Conservation (phyloP, 2,329 filamentous ascomycete species). For the Anthostomella pinea region DNA sequence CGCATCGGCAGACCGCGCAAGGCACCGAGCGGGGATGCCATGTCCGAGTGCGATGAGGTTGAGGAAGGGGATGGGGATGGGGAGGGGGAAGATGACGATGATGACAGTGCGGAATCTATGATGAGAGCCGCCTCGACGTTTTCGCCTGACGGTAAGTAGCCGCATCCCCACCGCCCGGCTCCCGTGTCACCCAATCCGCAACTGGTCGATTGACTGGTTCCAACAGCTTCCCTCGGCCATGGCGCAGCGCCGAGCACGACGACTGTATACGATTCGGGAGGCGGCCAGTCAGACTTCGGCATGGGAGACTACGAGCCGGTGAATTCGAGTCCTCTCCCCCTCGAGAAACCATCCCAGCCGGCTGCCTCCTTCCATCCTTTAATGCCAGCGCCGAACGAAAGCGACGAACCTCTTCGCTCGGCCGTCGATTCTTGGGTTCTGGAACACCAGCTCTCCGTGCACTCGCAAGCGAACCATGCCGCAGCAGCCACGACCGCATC, state of each 20-base stretch:
- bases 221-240: not conserved
- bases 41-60: not conserved
- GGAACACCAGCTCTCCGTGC: not conserved
- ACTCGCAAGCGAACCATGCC: not conserved
- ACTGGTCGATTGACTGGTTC: too few species aligned
- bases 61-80: too few species aligned
- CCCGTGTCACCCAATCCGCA: too few species aligned
- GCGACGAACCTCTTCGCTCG: not conserved
- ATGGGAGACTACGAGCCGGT: too few species aligned
- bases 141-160: too few species aligned
- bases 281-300: too few species aligned
- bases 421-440: not conserved
- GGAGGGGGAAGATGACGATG: not conserved
- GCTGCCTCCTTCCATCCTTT: not conserved
- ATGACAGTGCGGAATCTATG: not conserved
- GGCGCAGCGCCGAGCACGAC: not conserved
- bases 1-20: slow-evolving; percentile 8
- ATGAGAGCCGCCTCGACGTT: too few species aligned
- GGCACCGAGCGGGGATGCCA: not conserved
- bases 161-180: too few species aligned
- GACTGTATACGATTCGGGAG: not conserved
- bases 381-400: too few species aligned
- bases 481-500: not conserved
- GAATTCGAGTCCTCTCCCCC: too few species aligned
- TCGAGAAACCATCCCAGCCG: not conserved